These are phyloP conservation scores for Helotiales sp. DNA, from an alignment of 2,329 filamentous ascomycete genomes.

Conservation along the genomic window DNA sequence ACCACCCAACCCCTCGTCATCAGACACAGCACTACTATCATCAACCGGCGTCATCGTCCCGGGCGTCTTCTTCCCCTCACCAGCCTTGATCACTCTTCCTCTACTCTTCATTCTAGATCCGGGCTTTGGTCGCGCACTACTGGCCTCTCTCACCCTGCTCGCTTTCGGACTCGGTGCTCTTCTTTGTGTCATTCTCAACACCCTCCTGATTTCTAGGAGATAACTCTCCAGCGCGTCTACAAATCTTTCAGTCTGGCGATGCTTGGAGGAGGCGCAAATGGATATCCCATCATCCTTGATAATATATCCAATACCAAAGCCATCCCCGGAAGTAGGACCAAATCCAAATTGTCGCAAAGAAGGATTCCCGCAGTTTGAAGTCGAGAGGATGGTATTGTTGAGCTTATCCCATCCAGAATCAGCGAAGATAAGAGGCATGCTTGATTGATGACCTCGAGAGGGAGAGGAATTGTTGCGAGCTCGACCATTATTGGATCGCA, in stretches of 20 bases:
- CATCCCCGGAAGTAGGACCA: slow-evolving; percentile 88
- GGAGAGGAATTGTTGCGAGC: slow-evolving; percentile 56
- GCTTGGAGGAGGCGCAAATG: slow-evolving; percentile 91
- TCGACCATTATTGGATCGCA: slow-evolving; percentile 15
- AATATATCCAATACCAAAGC: slow-evolving; percentile 97
- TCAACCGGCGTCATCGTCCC: slow-evolving; percentile 63
- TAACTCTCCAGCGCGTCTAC: slow-evolving; percentile 89
- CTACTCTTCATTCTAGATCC: slow-evolving; percentile 63
- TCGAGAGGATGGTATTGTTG: slow-evolving; percentile 91
- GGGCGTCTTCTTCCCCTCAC: slow-evolving; percentile 43
- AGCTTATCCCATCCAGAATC: slow-evolving; percentile 92
- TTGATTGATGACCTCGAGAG: slow-evolving; percentile 46
- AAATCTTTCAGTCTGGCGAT: slow-evolving; percentile 88
- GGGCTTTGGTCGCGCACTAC: slow-evolving; percentile 34
- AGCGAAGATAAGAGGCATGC: slow-evolving; percentile 78
- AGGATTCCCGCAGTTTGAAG: slow-evolving; percentile 98
- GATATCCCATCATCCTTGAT: slow-evolving; percentile 93
- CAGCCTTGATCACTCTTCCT: slow-evolving; percentile 68
- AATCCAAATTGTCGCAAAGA: slow-evolving; percentile 95
- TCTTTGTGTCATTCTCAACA: slow-evolving; percentile 69
- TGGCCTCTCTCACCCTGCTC: slow-evolving; percentile 60
- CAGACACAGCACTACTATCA: slow-evolving; percentile 71
- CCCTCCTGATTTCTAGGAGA: slow-evolving; percentile 83
- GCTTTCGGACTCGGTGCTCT: slow-evolving; percentile 51
- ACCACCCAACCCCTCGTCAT: slow-evolving; percentile 87